Conservation (phyloP, 2,329 filamentous ascomycete species). For the Ophiostoma triangulosporum region DNA sequence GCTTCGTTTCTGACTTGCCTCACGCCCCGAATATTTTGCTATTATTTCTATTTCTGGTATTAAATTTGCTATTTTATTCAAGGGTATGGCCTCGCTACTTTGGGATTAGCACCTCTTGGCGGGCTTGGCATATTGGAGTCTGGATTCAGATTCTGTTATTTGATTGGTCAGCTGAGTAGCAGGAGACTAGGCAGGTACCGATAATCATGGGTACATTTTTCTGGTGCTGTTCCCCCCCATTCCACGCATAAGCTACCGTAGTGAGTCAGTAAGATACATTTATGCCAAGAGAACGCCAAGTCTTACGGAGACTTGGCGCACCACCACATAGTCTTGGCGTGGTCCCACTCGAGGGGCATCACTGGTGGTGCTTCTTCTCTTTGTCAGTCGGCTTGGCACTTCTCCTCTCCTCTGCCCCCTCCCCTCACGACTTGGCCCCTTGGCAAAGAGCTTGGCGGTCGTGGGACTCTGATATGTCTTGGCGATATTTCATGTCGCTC, state of each 20-base stretch:
- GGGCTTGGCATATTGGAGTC: conserved; percentile 13
- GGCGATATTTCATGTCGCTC: background rate
- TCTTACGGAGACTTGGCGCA: conserved; percentile 15
- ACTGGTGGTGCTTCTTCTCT: background rate
- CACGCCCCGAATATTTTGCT: background rate
- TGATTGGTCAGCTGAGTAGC: conserved; percentile 7
- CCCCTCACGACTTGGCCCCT: background rate
- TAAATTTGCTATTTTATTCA: conserved; percentile 3
- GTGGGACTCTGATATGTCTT: background rate
- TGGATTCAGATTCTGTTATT: background rate
- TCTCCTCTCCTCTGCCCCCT: conserved; percentile 1
- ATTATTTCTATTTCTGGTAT: background rate
- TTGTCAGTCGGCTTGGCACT: background rate
- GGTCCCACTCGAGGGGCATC: conserved; percentile 7
- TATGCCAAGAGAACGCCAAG: conserved; percentile 16
- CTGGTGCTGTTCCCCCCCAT: too few relatives aligned
- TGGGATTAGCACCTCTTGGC: conserved; percentile 10
- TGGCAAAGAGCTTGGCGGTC: background rate
- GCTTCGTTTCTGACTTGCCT: background rate
- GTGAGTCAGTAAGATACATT: background rate
- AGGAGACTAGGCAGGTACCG: background rate
- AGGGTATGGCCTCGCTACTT: conserved; percentile 5
- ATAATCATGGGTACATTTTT: background rate
- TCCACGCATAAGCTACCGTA: background rate
- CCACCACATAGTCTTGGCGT: conserved; percentile 13